Evolutionary conservation across 75 land plant genomes (phyloP).

Genomic region (Selaginella tamariscina): DNA sequence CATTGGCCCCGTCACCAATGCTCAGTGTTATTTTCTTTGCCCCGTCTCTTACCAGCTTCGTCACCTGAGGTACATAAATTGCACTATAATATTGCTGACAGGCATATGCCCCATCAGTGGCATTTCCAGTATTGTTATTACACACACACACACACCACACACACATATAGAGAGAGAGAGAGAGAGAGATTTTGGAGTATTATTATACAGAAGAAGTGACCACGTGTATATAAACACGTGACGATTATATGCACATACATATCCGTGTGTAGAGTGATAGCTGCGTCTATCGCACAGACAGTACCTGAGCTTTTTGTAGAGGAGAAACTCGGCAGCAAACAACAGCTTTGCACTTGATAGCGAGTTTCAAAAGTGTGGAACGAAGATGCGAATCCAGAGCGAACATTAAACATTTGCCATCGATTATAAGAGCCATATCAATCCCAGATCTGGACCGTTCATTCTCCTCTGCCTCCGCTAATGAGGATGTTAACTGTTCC

Average conservation of each 20-base stretch:
- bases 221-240: too few relatives aligned
- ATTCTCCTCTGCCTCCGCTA: conserved; percentile 44
- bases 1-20: conserved; percentile 99
- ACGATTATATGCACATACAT: too few relatives aligned
- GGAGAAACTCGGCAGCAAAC: conserved; percentile 99
- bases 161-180: background rate
- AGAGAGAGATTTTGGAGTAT: too few relatives aligned
- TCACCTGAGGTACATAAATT: too few relatives aligned
- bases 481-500: conserved; percentile 43
- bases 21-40: conserved; percentile 88
- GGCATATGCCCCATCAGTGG: too few relatives aligned
- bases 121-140: too few relatives aligned
- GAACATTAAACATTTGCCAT: conserved; percentile 97
- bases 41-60: conserved; percentile 82
- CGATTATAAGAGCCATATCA: conserved; percentile 83
- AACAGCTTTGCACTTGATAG: conserved; percentile 82
- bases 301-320: conserved; percentile 94
- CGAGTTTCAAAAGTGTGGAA: conserved; percentile 51
- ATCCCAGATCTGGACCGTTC: conserved; percentile 27
- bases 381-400: conserved; percentile 85
- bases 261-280: too few relatives aligned
- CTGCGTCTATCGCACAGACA: too few relatives aligned
- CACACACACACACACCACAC: too few relatives aligned
- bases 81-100: too few relatives aligned
- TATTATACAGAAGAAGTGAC: too few relatives aligned